These are phyloP conservation scores for Phialophora expanda DNA, from an alignment of 2,329 filamentous ascomycete species.

Conservation along the genomic window DNA sequence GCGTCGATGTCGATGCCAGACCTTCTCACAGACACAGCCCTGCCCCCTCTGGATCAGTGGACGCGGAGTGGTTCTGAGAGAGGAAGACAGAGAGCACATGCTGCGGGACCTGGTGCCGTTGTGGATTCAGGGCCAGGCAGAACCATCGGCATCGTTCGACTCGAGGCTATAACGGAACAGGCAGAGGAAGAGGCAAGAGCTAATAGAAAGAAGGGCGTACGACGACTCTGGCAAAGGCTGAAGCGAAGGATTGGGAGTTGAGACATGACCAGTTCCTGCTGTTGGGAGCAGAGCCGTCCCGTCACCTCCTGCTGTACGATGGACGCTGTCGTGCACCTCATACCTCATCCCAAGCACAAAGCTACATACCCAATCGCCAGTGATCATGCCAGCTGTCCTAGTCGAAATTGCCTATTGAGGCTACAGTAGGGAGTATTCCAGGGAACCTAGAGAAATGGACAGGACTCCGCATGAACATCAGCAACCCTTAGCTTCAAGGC, in stretches of 20 bases:
- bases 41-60: background rate
- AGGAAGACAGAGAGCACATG: background rate
- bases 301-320: too few relatives aligned
- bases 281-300: too few relatives aligned
- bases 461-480: too few relatives aligned
- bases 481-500: background rate
- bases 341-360: too few relatives aligned
- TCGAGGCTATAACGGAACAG: background rate
- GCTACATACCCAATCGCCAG: too few relatives aligned
- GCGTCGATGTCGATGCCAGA: background rate
- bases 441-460: too few relatives aligned
- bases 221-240: background rate
- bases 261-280: background rate
- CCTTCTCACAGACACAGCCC: background rate
- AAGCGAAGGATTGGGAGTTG: background rate
- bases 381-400: too few relatives aligned
- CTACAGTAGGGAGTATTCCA: too few relatives aligned
- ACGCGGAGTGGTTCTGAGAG: background rate
- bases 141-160: background rate
- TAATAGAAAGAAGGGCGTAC: background rate
- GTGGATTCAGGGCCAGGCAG: background rate
- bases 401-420: too few relatives aligned
- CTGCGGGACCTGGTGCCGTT: background rate
- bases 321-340: too few relatives aligned
- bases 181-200: slow-evolving; percentile 6